Conservation (phyloP, 1,139 yeast genomes). For the Citeromyces siamensis region DNA sequence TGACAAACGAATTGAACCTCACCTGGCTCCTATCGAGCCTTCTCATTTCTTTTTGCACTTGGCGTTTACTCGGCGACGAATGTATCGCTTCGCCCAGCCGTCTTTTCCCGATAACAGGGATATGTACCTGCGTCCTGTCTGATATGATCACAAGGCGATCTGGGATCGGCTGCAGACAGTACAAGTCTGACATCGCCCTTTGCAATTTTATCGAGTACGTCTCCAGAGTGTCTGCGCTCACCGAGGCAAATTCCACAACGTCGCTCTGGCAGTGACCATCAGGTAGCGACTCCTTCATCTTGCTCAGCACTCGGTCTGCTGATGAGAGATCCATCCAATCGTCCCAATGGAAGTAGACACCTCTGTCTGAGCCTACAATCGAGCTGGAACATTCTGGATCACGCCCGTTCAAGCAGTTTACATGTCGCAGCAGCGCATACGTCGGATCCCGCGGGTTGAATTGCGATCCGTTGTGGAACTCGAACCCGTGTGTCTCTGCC, state of each 20-base stretch:
- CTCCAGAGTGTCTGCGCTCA: background rate
- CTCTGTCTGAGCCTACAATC: background rate
- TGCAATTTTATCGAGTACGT: background rate
- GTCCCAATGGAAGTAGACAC: conserved; percentile 5
- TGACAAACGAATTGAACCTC: background rate
- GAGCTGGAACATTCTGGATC: background rate
- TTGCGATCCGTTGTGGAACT: conserved; percentile 27
- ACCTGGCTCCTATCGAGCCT: background rate
- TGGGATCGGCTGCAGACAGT: background rate
- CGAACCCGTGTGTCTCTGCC: conserved; percentile 42
- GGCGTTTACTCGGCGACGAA: background rate
- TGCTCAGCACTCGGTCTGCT: background rate
- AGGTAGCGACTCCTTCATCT: background rate
- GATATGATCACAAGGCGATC: background rate
- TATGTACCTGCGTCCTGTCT: background rate
- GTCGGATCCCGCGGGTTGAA: conserved; percentile 2
- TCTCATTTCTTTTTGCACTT: background rate
- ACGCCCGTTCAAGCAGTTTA: background rate
- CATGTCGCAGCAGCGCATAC: background rate
- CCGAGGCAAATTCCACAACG: conserved; percentile 1
- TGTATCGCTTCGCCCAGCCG: conserved; percentile 1
- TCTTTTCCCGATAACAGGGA: background rate
- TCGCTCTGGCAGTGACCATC: background rate
- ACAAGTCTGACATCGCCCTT: background rate
- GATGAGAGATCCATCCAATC: conserved; percentile 4